Conservation (phyloP, 2,329 filamentous ascomycete species). For the Beauveria medogensis region DNA sequence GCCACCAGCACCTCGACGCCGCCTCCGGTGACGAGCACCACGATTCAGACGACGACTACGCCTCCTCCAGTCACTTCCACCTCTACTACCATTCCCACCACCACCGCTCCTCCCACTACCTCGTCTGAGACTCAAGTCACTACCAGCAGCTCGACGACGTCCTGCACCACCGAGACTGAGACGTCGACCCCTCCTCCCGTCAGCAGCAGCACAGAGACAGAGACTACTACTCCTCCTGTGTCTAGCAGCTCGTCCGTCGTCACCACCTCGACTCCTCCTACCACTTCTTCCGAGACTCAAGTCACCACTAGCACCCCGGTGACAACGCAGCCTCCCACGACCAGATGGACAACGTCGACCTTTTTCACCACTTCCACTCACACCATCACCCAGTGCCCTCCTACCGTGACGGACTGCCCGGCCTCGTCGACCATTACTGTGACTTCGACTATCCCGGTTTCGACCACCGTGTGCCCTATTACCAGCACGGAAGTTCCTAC, state of each 20-base stretch:
- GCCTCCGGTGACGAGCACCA: constrained; percentile 4
- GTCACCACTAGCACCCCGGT: constrained; percentile 10
- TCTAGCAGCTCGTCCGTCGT: neutral
- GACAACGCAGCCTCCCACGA: constrained; percentile 10
- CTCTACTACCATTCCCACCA: constrained; percentile 3
- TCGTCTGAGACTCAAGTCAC: neutral
- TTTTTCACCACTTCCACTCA: constrained; percentile 21
- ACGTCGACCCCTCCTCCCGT: constrained; percentile 6
- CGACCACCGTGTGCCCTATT: constrained; percentile 37
- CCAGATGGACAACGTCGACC: constrained; percentile 23
- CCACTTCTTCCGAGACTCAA: neutral
- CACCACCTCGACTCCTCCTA: constrained; percentile 5
- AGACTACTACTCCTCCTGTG: constrained; percentile 1
- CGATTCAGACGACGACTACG: neutral
- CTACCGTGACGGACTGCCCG: constrained; percentile 24
- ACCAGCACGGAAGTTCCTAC: constrained; percentile 13
- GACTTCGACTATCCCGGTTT: constrained; percentile 25
- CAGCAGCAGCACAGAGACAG: neutral
- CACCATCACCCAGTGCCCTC: constrained; percentile 18
- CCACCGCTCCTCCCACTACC: constrained; percentile 9
- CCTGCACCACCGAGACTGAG: constrained; percentile 23
- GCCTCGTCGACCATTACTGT: constrained; percentile 18
- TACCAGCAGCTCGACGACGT: constrained; percentile 16
- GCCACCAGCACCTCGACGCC: constrained; percentile 10
- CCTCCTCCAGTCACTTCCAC: constrained; percentile 2